phyloP scores from a whole-genome alignment of 2,329 filamentous ascomycete species.

The Cucurbitaria berberidis region DNA sequence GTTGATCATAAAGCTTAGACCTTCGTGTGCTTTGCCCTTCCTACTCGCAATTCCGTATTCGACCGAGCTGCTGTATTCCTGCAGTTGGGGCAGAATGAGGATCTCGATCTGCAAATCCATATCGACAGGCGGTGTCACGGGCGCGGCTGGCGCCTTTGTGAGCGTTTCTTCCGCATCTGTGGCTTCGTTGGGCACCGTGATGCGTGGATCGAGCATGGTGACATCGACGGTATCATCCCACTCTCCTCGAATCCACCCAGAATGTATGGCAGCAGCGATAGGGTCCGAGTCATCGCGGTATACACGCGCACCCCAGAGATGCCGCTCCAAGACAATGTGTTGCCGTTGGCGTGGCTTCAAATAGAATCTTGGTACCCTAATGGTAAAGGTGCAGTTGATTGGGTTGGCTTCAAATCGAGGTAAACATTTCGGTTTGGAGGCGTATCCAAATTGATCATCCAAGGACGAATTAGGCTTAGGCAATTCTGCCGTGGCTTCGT shows the following conservation, averaged over 20 bases:
- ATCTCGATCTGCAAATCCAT: slow-evolving; percentile 88
- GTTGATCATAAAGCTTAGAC: slow-evolving; percentile 85
- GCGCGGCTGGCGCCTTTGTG: slow-evolving; percentile 54
- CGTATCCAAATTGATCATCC: slow-evolving; percentile 64
- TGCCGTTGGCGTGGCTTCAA: slow-evolving; percentile 73
- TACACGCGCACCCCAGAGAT: slow-evolving; percentile 90
- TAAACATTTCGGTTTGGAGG: slow-evolving; percentile 70
- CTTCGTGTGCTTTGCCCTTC: slow-evolving; percentile 82
- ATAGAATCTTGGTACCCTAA: slow-evolving; percentile 83
- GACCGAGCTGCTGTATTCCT: slow-evolving; percentile 76
- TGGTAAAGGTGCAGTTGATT: slow-evolving; percentile 82
- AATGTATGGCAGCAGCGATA: slow-evolving; percentile 89
- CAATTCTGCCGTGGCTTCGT: slow-evolving; percentile 69
- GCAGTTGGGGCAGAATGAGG: slow-evolving; percentile 78
- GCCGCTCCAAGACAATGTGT: slow-evolving; percentile 80
- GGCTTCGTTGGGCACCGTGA: slow-evolving; percentile 53
- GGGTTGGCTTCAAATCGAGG: slow-evolving; percentile 79
- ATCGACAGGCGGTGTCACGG: slow-evolving; percentile 67
- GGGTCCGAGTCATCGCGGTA: slow-evolving; percentile 97
- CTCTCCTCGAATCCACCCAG: slow-evolving; percentile 88
- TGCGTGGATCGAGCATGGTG: slow-evolving; percentile 65
- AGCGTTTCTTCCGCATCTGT: slow-evolving; percentile 52
- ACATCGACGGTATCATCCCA: slow-evolving; percentile 81
- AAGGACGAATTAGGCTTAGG: slow-evolving; percentile 50
- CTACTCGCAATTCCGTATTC: slow-evolving; percentile 83